Evolutionary conservation across 2,329 filamentous ascomycete species (phyloP).

Genomic region (Ophiostoma sp.): DNA sequence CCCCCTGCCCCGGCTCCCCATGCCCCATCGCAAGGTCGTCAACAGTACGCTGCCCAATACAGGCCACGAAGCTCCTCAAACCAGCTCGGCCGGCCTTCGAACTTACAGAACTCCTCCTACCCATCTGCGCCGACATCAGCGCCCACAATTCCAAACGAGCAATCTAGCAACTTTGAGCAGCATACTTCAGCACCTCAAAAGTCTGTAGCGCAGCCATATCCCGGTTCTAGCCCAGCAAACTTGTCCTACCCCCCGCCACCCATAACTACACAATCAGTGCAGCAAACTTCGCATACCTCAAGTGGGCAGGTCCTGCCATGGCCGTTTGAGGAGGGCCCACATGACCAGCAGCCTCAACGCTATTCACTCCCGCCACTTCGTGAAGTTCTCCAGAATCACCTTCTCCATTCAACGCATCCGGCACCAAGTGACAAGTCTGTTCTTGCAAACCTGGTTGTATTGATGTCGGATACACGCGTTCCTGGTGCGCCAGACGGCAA

Average conservation of each 20-base stretch:
- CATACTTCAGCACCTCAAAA: neutral
- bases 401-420: constrained; percentile 16
- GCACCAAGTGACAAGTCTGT: constrained; percentile 13
- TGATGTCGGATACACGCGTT: constrained; percentile 30
- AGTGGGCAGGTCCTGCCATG: constrained; percentile 19
- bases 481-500: constrained; percentile 9
- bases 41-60: neutral
- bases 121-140: neutral
- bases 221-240: neutral
- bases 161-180: neutral
- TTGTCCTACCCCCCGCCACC: neutral
- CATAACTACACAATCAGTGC: neutral
- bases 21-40: neutral
- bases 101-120: neutral
- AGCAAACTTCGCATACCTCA: neutral
- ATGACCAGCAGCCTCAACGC: constrained; percentile 17
- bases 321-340: constrained; percentile 23
- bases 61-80: neutral
- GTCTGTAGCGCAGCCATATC: neutral
- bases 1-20: neutral
- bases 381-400: constrained; percentile 27
- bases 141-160: neutral
- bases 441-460: constrained; percentile 27
- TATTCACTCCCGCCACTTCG: constrained; percentile 26
- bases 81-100: neutral